Conservation (phyloP, 2,329 filamentous ascomycete species). For the Aureobasidium sp. region DNA sequence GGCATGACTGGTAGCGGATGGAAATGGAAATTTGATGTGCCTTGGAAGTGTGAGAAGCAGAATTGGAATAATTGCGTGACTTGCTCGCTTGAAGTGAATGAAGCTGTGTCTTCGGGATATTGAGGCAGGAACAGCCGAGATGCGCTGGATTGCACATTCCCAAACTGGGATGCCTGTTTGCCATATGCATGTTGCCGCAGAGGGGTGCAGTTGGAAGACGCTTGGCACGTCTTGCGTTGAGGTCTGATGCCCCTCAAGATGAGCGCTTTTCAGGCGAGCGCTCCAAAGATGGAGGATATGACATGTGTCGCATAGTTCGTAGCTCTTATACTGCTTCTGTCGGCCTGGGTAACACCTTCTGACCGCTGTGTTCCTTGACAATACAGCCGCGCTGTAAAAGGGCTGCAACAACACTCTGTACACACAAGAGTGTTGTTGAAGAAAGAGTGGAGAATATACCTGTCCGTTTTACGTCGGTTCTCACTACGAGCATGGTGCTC, state of each 20-base stretch:
- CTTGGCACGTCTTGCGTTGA: neutral
- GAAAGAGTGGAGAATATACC: no score
- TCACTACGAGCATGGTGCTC: neutral
- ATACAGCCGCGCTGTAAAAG: no score
- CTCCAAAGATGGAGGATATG: no score
- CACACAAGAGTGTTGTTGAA: no score
- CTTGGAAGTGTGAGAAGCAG: neutral
- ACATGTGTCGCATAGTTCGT: no score
- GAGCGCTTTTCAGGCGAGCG: no score
- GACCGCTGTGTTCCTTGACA: no score
- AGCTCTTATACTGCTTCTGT: no score
- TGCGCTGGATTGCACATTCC: neutral
- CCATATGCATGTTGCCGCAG: neutral
- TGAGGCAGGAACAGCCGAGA: neutral
- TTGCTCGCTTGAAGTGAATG: neutral
- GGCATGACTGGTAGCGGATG: no score
- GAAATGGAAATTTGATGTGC: neutral
- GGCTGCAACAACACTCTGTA: no score
- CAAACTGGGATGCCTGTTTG: conserved; percentile 2
- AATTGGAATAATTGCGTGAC: neutral
- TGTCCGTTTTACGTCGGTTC: no score
- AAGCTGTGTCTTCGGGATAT: neutral
- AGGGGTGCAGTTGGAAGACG: neutral
- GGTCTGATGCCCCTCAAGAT: neutral
- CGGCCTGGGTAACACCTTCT: no score